Evolutionary conservation across 768 basidiomycete genomes (phyloP).

Genomic region (Psilocybe cyanescens): DNA sequence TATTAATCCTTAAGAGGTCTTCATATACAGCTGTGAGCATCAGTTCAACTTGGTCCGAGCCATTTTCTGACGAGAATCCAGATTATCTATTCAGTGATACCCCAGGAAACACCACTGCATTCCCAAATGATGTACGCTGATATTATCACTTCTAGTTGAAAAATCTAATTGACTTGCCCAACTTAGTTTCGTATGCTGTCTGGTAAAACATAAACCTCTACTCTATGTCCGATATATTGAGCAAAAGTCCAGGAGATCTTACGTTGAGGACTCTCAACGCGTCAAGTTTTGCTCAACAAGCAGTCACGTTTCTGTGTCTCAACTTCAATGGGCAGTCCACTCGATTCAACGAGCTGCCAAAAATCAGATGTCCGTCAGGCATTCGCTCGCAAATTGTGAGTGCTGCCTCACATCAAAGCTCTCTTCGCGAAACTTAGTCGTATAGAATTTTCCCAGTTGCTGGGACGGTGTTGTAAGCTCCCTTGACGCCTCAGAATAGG

Average conservation of each 20-base stretch:
- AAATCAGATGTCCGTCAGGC: constrained; percentile 36
- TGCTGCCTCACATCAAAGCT: not conserved
- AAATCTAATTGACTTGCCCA: not conserved
- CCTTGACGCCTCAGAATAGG: not conserved
- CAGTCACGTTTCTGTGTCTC: constrained; percentile 43
- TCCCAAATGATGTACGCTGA: constrained; percentile 40
- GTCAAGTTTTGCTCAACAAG: constrained; percentile 37
- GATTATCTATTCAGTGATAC: constrained; percentile 39
- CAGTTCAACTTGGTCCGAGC: not conserved
- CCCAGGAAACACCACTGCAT: constrained; percentile 37
- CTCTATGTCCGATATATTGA: not conserved
- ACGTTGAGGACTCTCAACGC: constrained; percentile 36
- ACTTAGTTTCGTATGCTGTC: constrained; percentile 43
- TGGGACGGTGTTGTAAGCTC: constrained; percentile 36
- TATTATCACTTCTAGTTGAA: not conserved
- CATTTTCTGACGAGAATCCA: constrained; percentile 10
- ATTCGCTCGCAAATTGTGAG: constrained; percentile 40
- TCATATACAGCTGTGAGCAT: not conserved
- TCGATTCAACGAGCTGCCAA: constrained; percentile 33
- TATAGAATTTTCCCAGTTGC: constrained; percentile 35
- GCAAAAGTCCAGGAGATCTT: constrained; percentile 27
- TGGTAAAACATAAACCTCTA: constrained; percentile 22
- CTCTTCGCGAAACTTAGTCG: too few relatives aligned
- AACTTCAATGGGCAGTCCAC: constrained; percentile 36
- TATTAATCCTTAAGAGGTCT: not conserved